phyloP scores from a whole-genome alignment of 192 early-diverging fungal species.

The Backusella sp. region DNA sequence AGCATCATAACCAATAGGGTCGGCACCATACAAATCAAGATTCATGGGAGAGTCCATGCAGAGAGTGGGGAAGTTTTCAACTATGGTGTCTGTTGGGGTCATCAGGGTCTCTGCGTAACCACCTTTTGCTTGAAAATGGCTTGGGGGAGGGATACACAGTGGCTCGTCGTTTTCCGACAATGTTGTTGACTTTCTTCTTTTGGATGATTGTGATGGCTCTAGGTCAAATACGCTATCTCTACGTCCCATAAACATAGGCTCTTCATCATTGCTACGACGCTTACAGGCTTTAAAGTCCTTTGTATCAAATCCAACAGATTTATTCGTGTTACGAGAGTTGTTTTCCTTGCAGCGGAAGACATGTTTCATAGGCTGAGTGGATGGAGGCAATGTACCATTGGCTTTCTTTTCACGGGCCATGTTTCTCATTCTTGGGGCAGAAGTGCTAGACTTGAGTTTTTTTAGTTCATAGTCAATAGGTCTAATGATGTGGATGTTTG shows the following conservation, averaged over 20 bases:
- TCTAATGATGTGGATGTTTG: background rate
- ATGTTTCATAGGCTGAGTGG: background rate
- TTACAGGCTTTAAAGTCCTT: background rate
- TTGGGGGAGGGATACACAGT: background rate
- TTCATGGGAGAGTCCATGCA: background rate
- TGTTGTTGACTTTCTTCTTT: constrained; percentile 11
- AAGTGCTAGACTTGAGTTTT: background rate
- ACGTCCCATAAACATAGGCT: background rate
- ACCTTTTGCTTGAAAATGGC: background rate
- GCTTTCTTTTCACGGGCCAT: background rate
- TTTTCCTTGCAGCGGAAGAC: background rate
- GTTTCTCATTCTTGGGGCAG: constrained; percentile 11
- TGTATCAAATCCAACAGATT: background rate
- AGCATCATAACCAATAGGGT: background rate
- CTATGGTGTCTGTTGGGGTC: background rate
- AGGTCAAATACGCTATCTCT: background rate
- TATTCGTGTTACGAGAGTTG: background rate
- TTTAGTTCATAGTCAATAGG: constrained; percentile 8
- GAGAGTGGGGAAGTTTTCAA: background rate
- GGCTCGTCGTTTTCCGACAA: background rate
- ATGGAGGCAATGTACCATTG: background rate
- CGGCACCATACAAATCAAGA: background rate
- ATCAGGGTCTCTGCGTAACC: background rate
- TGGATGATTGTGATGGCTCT: background rate
- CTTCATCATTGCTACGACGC: background rate